These are phyloP conservation scores for Polygonum aviculare DNA, from an alignment of 148 eudicot species.

Conservation along the genomic window DNA sequence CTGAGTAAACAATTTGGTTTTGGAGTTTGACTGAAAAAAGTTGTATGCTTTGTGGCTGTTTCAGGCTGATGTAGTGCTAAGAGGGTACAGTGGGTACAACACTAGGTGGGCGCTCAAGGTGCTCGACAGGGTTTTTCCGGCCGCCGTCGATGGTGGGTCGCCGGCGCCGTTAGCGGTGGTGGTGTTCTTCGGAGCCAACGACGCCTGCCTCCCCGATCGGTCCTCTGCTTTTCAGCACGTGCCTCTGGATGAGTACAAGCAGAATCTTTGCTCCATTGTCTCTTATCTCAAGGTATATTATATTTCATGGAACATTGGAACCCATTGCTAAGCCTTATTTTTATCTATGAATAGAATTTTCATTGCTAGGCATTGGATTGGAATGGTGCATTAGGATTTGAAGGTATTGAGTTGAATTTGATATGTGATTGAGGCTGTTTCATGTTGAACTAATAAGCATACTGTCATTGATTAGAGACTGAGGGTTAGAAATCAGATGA, in stretches of 20 bases:
- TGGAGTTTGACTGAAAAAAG: neutral
- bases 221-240: conserved; percentile 67
- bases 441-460: neutral
- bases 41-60: neutral
- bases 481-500: no score
- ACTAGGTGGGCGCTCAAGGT: conserved; percentile 77
- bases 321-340: neutral
- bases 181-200: conserved; percentile 89
- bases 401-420: neutral
- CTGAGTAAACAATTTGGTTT: neutral
- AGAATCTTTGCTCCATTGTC: conserved; percentile 44
- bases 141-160: conserved; percentile 17
- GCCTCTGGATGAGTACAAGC: conserved; percentile 71
- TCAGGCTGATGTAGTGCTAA: conserved; percentile 65
- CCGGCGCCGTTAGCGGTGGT: conserved; percentile 49
- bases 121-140: conserved; percentile 51
- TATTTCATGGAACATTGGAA: neutral
- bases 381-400: neutral
- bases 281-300: conserved; percentile 56
- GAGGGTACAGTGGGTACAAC: conserved; percentile 93
- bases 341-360: neutral
- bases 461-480: no score
- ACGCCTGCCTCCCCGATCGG: conserved; percentile 54
- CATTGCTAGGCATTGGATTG: neutral
- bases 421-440: neutral